A percentile compares a stretch with the other conserved stretches of the same genome.
These are phyloP conservation scores for Pleomassaria siparia DNA, from an alignment of 2,329 filamentous ascomycete genomes.

Conservation along the genomic window DNA sequence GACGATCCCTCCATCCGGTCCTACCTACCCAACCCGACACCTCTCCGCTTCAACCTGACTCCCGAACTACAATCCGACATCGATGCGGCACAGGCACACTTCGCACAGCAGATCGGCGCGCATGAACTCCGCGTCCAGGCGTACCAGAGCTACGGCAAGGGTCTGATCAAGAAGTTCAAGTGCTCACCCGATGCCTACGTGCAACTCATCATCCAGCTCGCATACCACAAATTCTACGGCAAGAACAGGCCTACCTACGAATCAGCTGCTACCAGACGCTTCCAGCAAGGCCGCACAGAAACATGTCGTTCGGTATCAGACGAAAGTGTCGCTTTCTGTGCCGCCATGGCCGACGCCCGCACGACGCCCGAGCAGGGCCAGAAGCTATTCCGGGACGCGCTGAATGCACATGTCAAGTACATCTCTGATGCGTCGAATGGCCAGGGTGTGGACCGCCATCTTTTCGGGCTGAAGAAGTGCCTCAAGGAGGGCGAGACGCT, in stretches of 20 bases:
- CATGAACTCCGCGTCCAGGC: constrained; percentile 93
- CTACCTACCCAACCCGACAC: constrained; percentile 76
- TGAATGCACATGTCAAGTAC: constrained; percentile 84
- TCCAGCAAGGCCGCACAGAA: constrained; percentile 95
- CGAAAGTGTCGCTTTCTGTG: constrained; percentile 87
- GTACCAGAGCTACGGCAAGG: constrained; percentile 97
- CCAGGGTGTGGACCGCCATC: constrained; percentile 90
- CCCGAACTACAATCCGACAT: constrained; percentile 76
- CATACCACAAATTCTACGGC: constrained; percentile 99
- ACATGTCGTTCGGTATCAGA: constrained; percentile 92
- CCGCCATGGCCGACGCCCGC: constrained; percentile 73
- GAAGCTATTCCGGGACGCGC: constrained; percentile 77
- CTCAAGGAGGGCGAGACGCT: constrained; percentile 77
- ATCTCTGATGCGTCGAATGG: constrained; percentile 87
- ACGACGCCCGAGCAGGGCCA: constrained; percentile 66
- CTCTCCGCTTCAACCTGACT: constrained; percentile 77
- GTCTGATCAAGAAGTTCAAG: constrained; percentile 98
- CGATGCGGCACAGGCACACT: constrained; percentile 75
- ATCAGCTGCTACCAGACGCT: constrained; percentile 89
- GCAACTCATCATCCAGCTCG: constrained; percentile 97
- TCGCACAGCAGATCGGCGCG: constrained; percentile 75
- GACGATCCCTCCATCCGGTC: constrained; percentile 76
- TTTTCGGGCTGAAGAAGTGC: constrained; percentile 96
- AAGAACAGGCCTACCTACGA: constrained; percentile 98
- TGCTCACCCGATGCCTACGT: constrained; percentile 97